Conservation (phyloP, 352 stramenopile species). For the Hyaloperonospora arabidopsidis region DNA sequence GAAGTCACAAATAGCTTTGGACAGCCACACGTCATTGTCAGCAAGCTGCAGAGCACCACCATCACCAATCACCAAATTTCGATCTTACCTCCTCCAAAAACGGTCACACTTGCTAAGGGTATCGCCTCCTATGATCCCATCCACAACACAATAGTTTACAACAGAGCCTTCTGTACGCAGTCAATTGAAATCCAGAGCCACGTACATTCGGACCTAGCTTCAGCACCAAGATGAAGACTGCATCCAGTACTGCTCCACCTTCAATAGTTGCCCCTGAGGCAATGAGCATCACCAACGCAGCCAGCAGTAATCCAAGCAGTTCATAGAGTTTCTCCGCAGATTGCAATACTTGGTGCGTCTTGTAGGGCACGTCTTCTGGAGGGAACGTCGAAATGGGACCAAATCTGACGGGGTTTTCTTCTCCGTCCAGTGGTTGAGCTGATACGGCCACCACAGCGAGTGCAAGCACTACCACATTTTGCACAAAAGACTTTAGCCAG, state of each 20-base stretch:
- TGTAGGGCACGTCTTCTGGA: slow-evolving; percentile 12
- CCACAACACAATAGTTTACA: slow-evolving; percentile 5
- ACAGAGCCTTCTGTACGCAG: not conserved
- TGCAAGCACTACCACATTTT: slow-evolving; percentile 7
- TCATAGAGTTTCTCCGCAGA: slow-evolving; percentile 23
- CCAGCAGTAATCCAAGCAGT: slow-evolving; percentile 24
- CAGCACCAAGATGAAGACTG: slow-evolving; percentile 90
- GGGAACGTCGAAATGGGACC: slow-evolving; percentile 18
- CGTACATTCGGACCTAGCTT: slow-evolving; percentile 73
- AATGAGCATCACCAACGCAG: slow-evolving; percentile 52
- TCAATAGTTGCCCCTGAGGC: slow-evolving; percentile 64
- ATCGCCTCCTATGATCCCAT: slow-evolving; percentile 63
- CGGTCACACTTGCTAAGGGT: slow-evolving; percentile 85
- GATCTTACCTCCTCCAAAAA: slow-evolving; percentile 71
- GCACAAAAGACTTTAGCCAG: slow-evolving; percentile 4
- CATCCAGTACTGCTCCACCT: slow-evolving; percentile 86
- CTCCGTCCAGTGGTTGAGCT: slow-evolving; percentile 6
- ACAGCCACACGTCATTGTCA: slow-evolving; percentile 2
- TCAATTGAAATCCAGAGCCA: not conserved
- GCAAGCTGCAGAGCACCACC: not conserved
- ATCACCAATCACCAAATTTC: not conserved
- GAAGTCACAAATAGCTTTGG: slow-evolving; percentile 25
- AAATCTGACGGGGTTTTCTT: slow-evolving; percentile 23
- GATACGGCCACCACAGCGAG: slow-evolving; percentile 3
- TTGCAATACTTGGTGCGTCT: slow-evolving; percentile 15